Evolutionary conservation across 2,329 filamentous ascomycete genomes (phyloP), one percentile per base, ranked within the genome.

Genomic region (Clonostachys solani): DNA sequence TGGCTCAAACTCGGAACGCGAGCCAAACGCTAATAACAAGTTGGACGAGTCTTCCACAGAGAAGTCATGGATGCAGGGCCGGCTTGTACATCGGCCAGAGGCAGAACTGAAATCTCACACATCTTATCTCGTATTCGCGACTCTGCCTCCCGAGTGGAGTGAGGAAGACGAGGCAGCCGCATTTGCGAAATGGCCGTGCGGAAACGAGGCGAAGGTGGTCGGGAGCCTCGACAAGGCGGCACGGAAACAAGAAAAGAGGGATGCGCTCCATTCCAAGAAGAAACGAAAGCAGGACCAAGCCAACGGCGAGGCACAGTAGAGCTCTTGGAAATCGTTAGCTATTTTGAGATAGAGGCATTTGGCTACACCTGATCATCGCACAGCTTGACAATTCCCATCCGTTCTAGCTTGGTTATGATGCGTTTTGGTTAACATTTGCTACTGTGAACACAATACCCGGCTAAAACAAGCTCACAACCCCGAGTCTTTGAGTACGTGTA

Each of bases 31-130:
- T 33, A 54, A 57, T 33, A 44, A 60, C 59, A 58, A 62, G 47
- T 57, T 62, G 45, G 45, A 52, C 8, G 44, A 19, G 5, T 36
- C 45, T 6, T 54, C 56, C 15, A 57, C 57, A 5, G 60, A 64
- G 12, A 83, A 88, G 51, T 64, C 79, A 1, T 95, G 85, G 71
- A 81, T 87, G 61, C 81, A 92, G 51, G 94, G 94, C 1, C 80
- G 82, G 29, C 60, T 97, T 38, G 78, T 90, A 33, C 89, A 95
- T 58, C 80, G 90, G 19, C 84, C 88, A 0, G 94, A 99, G 69
- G 73, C 84, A 1, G 94, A 99, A 60, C 72, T 97, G 50, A 96
- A 96, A 76, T 94, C 89, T 8, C 94, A 99, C 67, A 99, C 94
- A 0, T 94, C 88, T n/a, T 99, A 99, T 64, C 78, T 99, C 5